These are phyloP conservation scores for Suillus fuscotomentosus DNA, from an alignment of 768 basidiomycete genomes.

Conservation along the genomic window DNA sequence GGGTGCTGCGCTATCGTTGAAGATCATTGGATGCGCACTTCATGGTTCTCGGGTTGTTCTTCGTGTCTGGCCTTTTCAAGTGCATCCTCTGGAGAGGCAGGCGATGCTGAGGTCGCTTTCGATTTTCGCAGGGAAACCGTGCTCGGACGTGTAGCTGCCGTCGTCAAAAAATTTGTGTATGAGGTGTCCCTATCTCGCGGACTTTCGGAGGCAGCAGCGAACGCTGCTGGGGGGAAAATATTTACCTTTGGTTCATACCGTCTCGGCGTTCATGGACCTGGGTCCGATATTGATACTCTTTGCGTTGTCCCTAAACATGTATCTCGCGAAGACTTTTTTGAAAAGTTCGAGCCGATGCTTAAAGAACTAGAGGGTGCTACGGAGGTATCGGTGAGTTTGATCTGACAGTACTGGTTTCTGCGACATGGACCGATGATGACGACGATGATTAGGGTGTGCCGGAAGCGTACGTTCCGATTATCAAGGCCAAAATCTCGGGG, in stretches of 20 bases:
- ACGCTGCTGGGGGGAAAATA: constrained; percentile 94
- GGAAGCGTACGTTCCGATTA: constrained; percentile 94
- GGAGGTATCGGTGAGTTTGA: constrained; percentile 79
- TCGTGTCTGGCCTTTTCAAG: neutral
- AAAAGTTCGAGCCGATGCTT: constrained; percentile 86
- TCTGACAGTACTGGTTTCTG: neutral
- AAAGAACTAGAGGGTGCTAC: constrained; percentile 77
- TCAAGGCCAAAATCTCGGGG: constrained; percentile 87
- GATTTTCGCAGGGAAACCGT: constrained; percentile 76
- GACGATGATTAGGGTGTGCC: constrained; percentile 73
- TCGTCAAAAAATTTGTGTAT: constrained; percentile 93
- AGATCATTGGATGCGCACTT: neutral
- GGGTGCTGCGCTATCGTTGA: constrained; percentile 1
- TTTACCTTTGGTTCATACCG: constrained; percentile 99
- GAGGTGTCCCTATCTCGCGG: constrained; percentile 76
- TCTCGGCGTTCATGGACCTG: constrained; percentile 94
- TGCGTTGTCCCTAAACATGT: constrained; percentile 98
- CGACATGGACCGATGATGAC: constrained; percentile 4
- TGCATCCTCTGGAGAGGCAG: constrained; percentile 4
- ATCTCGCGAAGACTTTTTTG: constrained; percentile 94
- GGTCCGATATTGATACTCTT: constrained; percentile 96
- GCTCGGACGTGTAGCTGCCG: constrained; percentile 81
- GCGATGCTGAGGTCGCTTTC: constrained; percentile 20
- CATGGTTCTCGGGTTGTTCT: neutral
- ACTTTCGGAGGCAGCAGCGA: constrained; percentile 84